phyloP scores from a whole-genome alignment of 352 stramenopile species.

The Phytophthora fragariaefolia region DNA sequence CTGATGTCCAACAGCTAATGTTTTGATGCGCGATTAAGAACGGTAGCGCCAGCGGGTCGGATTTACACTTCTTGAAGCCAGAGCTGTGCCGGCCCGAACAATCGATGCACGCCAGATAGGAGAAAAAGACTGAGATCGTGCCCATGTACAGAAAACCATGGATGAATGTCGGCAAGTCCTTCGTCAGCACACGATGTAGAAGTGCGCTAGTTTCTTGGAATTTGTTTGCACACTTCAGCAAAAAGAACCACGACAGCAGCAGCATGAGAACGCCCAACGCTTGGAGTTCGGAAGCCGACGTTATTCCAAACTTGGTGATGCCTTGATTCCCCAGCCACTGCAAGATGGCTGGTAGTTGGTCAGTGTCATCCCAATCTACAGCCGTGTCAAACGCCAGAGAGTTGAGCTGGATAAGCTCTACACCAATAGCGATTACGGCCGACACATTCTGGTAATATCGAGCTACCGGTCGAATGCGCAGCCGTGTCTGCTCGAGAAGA shows the following conservation, averaged over 20 bases:
- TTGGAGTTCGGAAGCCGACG: conserved; percentile 13
- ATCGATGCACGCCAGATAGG: conserved; percentile 57
- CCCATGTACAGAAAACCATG: conserved; percentile 68
- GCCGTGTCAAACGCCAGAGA: conserved; percentile 61
- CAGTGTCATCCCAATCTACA: conserved; percentile 56
- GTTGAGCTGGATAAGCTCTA: conserved; percentile 71
- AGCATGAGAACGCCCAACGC: conserved; percentile 40
- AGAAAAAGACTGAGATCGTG: conserved; percentile 67
- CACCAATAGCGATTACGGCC: conserved; percentile 44
- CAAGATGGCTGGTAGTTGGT: conserved; percentile 54
- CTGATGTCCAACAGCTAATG: conserved; percentile 50
- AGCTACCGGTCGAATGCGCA: conserved; percentile 51
- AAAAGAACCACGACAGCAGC: conserved; percentile 51
- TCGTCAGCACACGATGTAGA: conserved; percentile 61
- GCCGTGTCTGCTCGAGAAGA: conserved; percentile 53
- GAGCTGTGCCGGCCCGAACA: conserved; percentile 27
- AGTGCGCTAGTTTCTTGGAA: conserved; percentile 64
- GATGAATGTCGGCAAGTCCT: conserved; percentile 57
- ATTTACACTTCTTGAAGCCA: conserved; percentile 3
- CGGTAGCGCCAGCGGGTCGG: conserved; percentile 12
- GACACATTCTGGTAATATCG: conserved; percentile 64
- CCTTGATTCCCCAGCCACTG: conserved; percentile 44
- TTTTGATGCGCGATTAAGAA: conserved; percentile 54
- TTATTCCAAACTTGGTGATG: conserved; percentile 27
- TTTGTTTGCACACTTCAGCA: conserved; percentile 76